phyloP scores from a whole-genome alignment of 345 rosid species.

The Camelina hispida region DNA sequence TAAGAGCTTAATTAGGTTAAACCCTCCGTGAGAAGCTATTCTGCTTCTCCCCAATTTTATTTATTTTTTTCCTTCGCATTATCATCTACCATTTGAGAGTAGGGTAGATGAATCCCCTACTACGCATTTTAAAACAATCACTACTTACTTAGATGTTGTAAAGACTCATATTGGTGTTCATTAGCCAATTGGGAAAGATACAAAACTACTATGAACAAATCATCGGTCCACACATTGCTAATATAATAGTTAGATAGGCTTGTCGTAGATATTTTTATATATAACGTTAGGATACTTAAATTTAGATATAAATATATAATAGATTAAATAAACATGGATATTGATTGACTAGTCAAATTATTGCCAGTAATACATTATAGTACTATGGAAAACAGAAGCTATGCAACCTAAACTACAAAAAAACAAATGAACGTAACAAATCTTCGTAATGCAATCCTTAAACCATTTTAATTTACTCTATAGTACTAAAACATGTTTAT shows the following conservation, averaged over 20 bases:
- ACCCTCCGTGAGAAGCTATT: conserved; percentile 54
- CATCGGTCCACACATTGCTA: background rate
- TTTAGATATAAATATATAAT: background rate
- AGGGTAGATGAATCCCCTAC: background rate
- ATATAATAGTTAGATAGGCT: conserved; percentile 6
- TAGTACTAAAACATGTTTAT: background rate
- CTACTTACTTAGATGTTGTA: background rate
- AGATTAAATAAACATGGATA: conserved; percentile 15
- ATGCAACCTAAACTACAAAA: conserved; percentile 6
- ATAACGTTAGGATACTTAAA: conserved; percentile 11
- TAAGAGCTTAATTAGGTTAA: conserved; percentile 56
- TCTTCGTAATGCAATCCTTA: conserved; percentile 8
- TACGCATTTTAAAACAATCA: background rate
- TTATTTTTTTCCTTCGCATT: background rate
- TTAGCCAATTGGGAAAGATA: conserved; percentile 10
- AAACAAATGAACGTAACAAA: conserved; percentile 3
- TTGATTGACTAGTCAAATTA: conserved; percentile 40
- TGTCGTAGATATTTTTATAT: background rate
- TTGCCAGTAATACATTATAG: conserved; percentile 12
- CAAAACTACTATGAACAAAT: background rate
- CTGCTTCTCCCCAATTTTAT: background rate
- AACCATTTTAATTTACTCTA: background rate
- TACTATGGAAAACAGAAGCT: conserved; percentile 33
- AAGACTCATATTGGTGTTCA: background rate
- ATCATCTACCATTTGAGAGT: conserved; percentile 11